A percentile compares a stretch with the other conserved stretches of the same genome.
These are phyloP conservation scores for Puya raimondii DNA, from an alignment of 176 grass and related monocot species.

Conservation along the genomic window DNA sequence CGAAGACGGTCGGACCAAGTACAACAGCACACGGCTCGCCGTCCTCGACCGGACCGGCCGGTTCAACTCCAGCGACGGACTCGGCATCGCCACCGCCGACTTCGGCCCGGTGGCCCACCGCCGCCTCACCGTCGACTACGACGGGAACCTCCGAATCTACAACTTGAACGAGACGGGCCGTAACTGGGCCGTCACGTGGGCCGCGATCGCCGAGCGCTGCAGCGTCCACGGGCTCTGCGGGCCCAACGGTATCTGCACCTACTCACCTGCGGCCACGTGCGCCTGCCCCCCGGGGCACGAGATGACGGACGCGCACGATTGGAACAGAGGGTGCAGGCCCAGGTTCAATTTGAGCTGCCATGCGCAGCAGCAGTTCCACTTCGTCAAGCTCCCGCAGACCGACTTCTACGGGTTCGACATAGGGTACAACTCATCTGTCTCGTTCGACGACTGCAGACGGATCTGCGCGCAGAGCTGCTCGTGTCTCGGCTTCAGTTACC, in stretches of 20 bases:
- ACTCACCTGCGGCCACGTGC: slow-evolving; percentile 30
- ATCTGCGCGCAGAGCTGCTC: slow-evolving; percentile 35
- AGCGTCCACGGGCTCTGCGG: slow-evolving; percentile 75
- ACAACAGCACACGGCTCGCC: slow-evolving; percentile 34
- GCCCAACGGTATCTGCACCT: slow-evolving; percentile 49
- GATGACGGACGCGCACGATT: slow-evolving; percentile 38
- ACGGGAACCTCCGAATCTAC: slow-evolving; percentile 76
- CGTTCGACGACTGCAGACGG: slow-evolving; percentile 35
- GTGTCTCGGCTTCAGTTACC: slow-evolving; percentile 55
- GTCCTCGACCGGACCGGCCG: slow-evolving; percentile 18
- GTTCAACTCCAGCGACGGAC: slow-evolving; percentile 27
- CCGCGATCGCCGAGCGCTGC: slow-evolving; percentile 28
- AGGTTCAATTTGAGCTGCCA: slow-evolving; percentile 28
- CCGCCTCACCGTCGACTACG: slow-evolving; percentile 46
- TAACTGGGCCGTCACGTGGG: slow-evolving; percentile 38
- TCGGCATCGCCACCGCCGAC: slow-evolving; percentile 12
- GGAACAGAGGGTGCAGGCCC: slow-evolving; percentile 54
- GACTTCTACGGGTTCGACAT: slow-evolving; percentile 75
- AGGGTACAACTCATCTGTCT: slow-evolving; percentile 16
- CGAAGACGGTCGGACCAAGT: slow-evolving; percentile 5
- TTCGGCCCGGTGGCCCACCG: slow-evolving; percentile 22
- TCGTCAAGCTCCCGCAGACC: slow-evolving; percentile 30
- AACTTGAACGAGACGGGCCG: slow-evolving; percentile 50
- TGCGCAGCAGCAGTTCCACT: slow-evolving; percentile 17
- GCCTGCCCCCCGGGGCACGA: slow-evolving; percentile 51